Base-by-base conservation (phyloP, 2,329 filamentous ascomycete species). In the Fusarium secorum region DNA sequence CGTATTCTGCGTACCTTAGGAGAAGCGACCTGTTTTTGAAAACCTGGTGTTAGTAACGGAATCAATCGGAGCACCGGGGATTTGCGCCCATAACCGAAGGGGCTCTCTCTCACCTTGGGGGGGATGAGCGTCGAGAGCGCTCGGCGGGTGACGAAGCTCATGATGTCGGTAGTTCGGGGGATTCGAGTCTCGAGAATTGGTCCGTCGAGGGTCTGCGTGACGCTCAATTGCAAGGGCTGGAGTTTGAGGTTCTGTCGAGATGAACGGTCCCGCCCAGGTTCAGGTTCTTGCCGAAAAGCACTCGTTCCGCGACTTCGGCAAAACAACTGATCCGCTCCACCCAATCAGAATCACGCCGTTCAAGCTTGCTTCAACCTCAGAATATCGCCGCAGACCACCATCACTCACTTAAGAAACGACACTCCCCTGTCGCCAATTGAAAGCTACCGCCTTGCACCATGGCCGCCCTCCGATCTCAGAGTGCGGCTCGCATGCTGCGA, bases 111-210 rank as follows among this genome's bases (percentile, higher is more conserved):
- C 87, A 97, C 95, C 94, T 99, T 99, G 81, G 97, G 96, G 78
- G 97, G 97, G 80, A 99, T 98, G 84, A 99, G 92, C 88, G 97
- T 97, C 82, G 96, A 98, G 81, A 98, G 92, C 88, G 90, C 93
- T 86, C 95, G 91, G 85, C 93, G 93, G 81, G 91, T 89, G 81
- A 97, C 88, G 90, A 91, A 96, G 89, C 94, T 97, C 95, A 97
- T 98, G 85, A 86, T 93, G 88, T 82, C 79, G 79, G 79, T 74
- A 71, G 73, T 72, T 75, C 64, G 70, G 63, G 38, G 38, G 48
- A 33, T 68, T 58, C 60, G 65, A 74, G 70, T 74, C 62, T 77
- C 70, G 74, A 71, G 64, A 68, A 65, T 72, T 68, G 64, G 74
- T 75, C 75, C 74, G 75, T 78, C 75, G 74, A 79, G 75, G 66